Evolutionary conservation across 2,329 filamentous ascomycete genomes (phyloP), one percentile per base, ranked within the genome.

Genomic region (Drechslera avenae): DNA sequence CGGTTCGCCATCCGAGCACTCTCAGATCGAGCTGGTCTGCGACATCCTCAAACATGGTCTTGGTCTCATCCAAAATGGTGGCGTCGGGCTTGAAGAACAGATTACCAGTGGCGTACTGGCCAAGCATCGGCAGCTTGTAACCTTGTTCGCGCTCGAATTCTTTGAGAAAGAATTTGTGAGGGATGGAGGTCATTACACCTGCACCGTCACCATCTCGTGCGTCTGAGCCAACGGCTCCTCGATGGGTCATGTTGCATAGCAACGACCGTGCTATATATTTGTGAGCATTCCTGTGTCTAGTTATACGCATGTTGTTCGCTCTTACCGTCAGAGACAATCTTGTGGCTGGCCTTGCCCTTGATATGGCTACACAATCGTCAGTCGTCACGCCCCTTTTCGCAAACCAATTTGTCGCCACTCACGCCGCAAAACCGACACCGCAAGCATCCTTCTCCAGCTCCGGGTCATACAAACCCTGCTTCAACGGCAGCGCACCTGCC

Each of bases 201-300:
- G 94, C 94, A 75, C 94, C 94, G 75, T 99, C 94, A 74, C 94
- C 94, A 74, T 99, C 94, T 81, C 94, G 89, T 71, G 91, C 91
- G 81, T 99, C 94, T 54, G 94, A 97, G 66, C 94, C 94, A 67
- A 97, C 93, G 59, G 94, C 94, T 82, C 94, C 94, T 75, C 94
- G 89, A 82, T 99, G 94, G 82, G 94, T 97, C 94, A 99, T 99
- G 84, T 99, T 97, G 83, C 94, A 99, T 59, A 99, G 86, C 56
- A 99, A 83, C 77, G 92, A 96, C 62, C 90, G 89, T 63, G 92
- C 90, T 94, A 66, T 36, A 54, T 26, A 59, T 31, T 10, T 39
- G 34, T 57, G 52, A 73, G 80, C 63, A 78, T 44, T 36, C 2
- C 2, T 10, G 19, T 39, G 21, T 28, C 16, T 16, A 12, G 14